Percentiles rank a stretch among this genome's conserved stretches.
phyloP scores from a whole-genome alignment of 441 rosid genomes.

The Geranium incanum region DNA sequence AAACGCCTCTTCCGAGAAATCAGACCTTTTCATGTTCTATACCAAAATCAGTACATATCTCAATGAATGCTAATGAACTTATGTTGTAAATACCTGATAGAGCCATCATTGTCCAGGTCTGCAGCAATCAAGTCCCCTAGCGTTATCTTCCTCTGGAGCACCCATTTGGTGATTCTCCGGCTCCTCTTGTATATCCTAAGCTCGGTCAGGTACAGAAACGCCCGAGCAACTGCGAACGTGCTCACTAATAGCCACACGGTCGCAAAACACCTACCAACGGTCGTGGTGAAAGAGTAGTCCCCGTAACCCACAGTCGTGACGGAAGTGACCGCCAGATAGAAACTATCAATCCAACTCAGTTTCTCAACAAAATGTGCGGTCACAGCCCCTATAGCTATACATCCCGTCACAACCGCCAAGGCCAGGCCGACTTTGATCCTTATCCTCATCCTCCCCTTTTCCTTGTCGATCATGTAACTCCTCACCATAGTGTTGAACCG shows the following conservation, averaged over 20 bases:
- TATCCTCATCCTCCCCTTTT: conserved; percentile 62
- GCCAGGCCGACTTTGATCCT: conserved; percentile 55
- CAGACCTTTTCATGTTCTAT: too few species aligned
- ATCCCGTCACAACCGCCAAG: conserved; percentile 37
- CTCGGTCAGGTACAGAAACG: conserved; percentile 51
- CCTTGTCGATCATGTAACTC: conserved; percentile 46
- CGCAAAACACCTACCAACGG: conserved; percentile 53
- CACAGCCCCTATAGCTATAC: conserved; percentile 46
- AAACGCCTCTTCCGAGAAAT: too few species aligned
- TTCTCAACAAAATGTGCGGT: conserved; percentile 38
- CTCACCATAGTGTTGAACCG: conserved; percentile 36
- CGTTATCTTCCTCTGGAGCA: conserved; percentile 58
- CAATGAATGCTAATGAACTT: background rate
- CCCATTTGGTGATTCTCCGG: conserved; percentile 48
- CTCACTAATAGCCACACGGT: conserved; percentile 51
- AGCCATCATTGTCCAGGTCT: conserved; percentile 57
- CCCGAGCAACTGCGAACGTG: conserved; percentile 58
- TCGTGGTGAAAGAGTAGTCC: conserved; percentile 42
- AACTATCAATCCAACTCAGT: conserved; percentile 50
- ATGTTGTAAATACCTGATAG: conserved; percentile 44
- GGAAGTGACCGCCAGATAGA: conserved; percentile 57
- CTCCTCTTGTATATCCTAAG: conserved; percentile 51
- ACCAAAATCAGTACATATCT: too few species aligned
- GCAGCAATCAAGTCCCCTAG: conserved; percentile 64
- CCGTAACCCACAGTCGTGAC: conserved; percentile 73